These are phyloP conservation scores for Kodamaea arcana DNA, from an alignment of 1,139 yeast genomes.

Conservation along the genomic window DNA sequence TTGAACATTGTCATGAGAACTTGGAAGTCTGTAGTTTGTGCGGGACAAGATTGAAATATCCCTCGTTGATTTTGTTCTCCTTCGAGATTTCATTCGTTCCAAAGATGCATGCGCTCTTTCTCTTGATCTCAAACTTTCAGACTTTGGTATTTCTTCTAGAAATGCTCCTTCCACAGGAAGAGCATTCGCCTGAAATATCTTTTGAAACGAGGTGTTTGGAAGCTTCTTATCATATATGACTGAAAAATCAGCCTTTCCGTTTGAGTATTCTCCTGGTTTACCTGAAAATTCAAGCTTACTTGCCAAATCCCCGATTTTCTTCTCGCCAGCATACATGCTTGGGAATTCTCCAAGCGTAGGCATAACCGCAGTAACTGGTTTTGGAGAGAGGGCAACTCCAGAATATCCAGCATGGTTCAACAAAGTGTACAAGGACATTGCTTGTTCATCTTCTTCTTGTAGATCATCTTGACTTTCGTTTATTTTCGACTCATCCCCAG, in stretches of 20 bases:
- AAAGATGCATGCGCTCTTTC: conserved; percentile 68
- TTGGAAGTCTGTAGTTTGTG: conserved; percentile 21
- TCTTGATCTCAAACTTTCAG: conserved; percentile 40
- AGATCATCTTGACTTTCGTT: conserved; percentile 24
- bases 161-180: conserved; percentile 13
- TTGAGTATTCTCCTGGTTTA: too few species aligned
- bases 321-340: conserved; percentile 23
- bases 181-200: conserved; percentile 10
- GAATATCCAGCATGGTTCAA: conserved; percentile 26
- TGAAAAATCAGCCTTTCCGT: too few species aligned
- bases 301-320: conserved; percentile 14
- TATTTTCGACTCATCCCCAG: neutral
- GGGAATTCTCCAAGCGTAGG: conserved; percentile 48
- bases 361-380: conserved; percentile 25
- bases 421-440: conserved; percentile 47
- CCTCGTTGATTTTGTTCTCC: conserved; percentile 48
- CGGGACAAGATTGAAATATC: conserved; percentile 28
- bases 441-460: conserved; percentile 50
- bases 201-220: conserved; percentile 6
- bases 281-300: conserved; percentile 35
- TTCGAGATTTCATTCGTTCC: conserved; percentile 56
- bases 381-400: conserved; percentile 22
- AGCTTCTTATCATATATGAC: conserved; percentile 9
- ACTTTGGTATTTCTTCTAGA: conserved; percentile 28
- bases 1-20: conserved; percentile 3